Evolutionary conservation across 306 rosid genomes (phyloP).

Genomic region (Canavalia gladiata): DNA sequence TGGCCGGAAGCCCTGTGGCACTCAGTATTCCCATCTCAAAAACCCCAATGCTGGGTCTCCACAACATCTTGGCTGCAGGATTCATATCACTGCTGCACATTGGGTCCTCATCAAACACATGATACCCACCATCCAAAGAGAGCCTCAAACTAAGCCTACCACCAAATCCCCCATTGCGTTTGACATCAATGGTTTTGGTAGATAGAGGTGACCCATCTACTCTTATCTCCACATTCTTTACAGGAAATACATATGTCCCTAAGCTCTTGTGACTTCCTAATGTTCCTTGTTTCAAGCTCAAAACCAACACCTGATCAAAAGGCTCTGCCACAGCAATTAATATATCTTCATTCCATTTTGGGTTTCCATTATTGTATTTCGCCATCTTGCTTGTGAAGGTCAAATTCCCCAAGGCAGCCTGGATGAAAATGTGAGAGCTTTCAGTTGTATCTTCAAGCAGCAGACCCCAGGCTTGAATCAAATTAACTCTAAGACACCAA

Average conservation of each 20-base stretch:
- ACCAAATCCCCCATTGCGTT: constrained; percentile 23
- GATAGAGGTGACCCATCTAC: constrained; percentile 22
- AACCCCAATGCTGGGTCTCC: constrained; percentile 55
- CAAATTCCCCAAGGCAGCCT: constrained; percentile 50
- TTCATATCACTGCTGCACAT: constrained; percentile 48
- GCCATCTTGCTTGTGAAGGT: constrained; percentile 37
- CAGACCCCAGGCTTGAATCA: constrained; percentile 46
- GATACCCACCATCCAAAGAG: constrained; percentile 62
- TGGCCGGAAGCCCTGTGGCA: constrained; percentile 54
- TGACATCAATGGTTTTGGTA: not conserved
- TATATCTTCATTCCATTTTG: constrained; percentile 55
- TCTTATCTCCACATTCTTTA: constrained; percentile 39
- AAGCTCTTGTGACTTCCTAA: constrained; percentile 21
- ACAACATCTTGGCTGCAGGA: constrained; percentile 38
- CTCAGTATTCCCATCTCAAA: constrained; percentile 60
- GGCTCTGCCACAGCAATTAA: constrained; percentile 57
- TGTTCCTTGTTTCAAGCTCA: constrained; percentile 47
- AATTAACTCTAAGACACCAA: constrained; percentile 53
- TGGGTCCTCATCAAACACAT: constrained; percentile 58
- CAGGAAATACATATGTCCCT: constrained; percentile 46
- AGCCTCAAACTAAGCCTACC: constrained; percentile 51
- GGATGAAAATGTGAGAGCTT: constrained; percentile 45
- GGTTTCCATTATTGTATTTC: constrained; percentile 40
- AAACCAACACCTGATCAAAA: constrained; percentile 47
- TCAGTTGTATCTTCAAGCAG: constrained; percentile 34